Percentiles rank a stretch among this genome's conserved stretches.
Conservation (phyloP, 352 stramenopile species). For the Globisporangium solare region DNA sequence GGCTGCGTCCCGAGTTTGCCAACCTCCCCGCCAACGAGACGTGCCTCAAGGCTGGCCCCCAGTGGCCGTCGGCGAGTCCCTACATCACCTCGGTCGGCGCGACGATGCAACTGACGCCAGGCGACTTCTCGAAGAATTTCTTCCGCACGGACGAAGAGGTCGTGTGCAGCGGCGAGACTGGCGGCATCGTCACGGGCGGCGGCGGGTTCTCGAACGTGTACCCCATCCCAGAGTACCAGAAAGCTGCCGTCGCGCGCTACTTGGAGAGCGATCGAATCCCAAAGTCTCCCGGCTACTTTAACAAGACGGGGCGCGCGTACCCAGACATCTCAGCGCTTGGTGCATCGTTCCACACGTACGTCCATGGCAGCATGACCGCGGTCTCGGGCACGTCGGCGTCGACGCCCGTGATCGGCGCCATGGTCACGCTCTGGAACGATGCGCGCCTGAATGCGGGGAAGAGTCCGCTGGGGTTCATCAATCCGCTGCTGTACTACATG, state of each 20-base stretch:
- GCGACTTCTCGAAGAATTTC: conserved; percentile 36
- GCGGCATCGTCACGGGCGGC: conserved; percentile 75
- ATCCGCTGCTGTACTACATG: conserved; percentile 82
- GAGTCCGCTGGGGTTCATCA: conserved; percentile 81
- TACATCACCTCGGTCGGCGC: conserved; percentile 90
- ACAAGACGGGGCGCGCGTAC: conserved; percentile 79
- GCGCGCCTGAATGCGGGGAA: conserved; percentile 75
- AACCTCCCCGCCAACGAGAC: conserved; percentile 46
- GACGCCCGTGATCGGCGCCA: conserved; percentile 76
- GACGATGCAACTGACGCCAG: conserved; percentile 55
- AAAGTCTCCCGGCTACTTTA: conserved; percentile 59
- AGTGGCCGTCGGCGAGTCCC: conserved; percentile 78
- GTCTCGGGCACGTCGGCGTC: conserved; percentile 86
- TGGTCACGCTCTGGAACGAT: conserved; percentile 89
- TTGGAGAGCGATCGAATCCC: conserved; percentile 50
- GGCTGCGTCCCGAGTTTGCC: conserved; percentile 56
- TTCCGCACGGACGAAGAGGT: conserved; percentile 73
- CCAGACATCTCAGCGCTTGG: conserved; percentile 86
- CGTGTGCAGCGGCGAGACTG: conserved; percentile 63
- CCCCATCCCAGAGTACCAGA: conserved; percentile 68
- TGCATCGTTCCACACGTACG: conserved; percentile 56
- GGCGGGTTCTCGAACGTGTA: conserved; percentile 90
- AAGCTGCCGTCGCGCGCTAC: conserved; percentile 58
- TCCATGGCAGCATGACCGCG: conserved; percentile 36
- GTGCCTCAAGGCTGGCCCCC: conserved; percentile 58